Evolutionary conservation across 495 filamentous ascomycete species (phyloP).

Genomic region (Xylaria scruposa): DNA sequence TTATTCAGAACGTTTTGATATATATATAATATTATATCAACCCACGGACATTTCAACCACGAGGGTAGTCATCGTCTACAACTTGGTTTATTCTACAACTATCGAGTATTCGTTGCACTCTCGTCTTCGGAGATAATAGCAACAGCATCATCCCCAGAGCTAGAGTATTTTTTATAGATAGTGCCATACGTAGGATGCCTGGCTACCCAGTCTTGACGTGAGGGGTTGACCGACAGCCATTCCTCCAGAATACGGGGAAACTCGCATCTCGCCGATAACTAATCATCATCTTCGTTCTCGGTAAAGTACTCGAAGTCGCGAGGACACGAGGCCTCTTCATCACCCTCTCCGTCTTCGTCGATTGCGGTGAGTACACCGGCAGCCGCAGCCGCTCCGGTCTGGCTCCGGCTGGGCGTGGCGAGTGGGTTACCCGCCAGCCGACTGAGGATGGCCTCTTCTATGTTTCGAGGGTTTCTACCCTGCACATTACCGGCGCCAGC

Average conservation of each 20-base stretch:
- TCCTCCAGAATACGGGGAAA: not conserved
- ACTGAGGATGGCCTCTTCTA: conserved; percentile 39
- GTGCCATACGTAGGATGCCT: not conserved
- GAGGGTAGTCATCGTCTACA: not conserved
- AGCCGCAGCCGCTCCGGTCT: conserved; percentile 70
- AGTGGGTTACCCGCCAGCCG: conserved; percentile 34
- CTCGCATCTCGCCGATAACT: conserved; percentile 13
- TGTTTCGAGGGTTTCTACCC: conserved; percentile 33
- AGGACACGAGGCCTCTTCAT: conserved; percentile 80
- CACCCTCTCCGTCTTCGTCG: conserved; percentile 85
- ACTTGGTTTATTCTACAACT: conserved; percentile 22
- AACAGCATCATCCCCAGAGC: not conserved
- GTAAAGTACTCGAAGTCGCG: conserved; percentile 86
- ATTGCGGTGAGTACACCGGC: conserved; percentile 82
- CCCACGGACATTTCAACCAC: not conserved
- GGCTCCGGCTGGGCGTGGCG: conserved; percentile 36
- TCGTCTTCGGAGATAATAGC: not conserved
- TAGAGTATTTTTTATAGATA: not conserved
- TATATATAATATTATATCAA: not conserved
- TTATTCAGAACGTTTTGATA: not conserved
- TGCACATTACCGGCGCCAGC: conserved; percentile 42
- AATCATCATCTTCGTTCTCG: conserved; percentile 70
- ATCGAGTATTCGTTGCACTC: not conserved
- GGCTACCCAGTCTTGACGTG: not conserved
- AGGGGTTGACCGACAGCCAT: too few relatives aligned